Conservation (phyloP, 768 basidiomycete species). For the Kwoniella dendrophila region DNA sequence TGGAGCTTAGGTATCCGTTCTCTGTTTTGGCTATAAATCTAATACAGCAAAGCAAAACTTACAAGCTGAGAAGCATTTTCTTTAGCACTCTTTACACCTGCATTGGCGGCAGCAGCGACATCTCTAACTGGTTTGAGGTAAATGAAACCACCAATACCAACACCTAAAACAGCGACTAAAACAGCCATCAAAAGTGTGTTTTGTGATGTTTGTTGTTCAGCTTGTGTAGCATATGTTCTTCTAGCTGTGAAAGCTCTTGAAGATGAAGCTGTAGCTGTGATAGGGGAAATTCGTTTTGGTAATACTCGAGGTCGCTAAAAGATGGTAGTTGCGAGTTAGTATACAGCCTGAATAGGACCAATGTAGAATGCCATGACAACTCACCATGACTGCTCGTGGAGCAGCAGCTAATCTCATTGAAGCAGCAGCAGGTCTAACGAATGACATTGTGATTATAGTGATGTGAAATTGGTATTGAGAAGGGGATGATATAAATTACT, state of each 20-base stretch:
- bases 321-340: not conserved
- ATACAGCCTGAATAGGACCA: not conserved
- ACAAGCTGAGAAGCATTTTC: constrained; percentile 29
- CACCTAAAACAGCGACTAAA: constrained; percentile 45
- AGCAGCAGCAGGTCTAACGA: constrained; percentile 31
- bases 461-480: not conserved
- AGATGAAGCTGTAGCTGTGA: constrained; percentile 1
- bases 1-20: too few species aligned
- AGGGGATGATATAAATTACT: too few species aligned
- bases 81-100: constrained; percentile 39
- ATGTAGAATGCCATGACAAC: too few species aligned
- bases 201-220: constrained; percentile 3
- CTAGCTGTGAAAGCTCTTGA: constrained; percentile 16
- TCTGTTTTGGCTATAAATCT: not conserved
- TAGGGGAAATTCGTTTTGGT: constrained; percentile 8
- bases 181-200: constrained; percentile 45
- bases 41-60: constrained; percentile 17
- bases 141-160: constrained; percentile 45
- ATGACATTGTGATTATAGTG: constrained; percentile 6
- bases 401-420: constrained; percentile 26
- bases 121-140: constrained; percentile 51
- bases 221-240: constrained; percentile 23
- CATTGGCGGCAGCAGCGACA: constrained; percentile 41
- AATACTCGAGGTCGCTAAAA: constrained; percentile 19
- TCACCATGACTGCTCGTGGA: constrained; percentile 17